Evolutionary conservation across 768 basidiomycete genomes (phyloP).

Genomic region (Zangia roseola): DNA sequence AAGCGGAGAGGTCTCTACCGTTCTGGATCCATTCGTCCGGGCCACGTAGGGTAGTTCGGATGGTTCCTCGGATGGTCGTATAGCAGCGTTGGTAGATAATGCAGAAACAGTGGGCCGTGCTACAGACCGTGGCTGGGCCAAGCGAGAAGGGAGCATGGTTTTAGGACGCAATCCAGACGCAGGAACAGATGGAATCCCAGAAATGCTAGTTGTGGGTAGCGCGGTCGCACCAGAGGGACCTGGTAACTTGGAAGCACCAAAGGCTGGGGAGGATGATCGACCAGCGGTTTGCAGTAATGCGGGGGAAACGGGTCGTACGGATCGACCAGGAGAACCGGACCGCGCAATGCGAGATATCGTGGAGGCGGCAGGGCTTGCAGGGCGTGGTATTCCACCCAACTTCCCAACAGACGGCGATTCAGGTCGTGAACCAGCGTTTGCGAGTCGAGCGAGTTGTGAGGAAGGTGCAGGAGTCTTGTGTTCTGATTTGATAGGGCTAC

Average conservation of each 20-base stretch:
- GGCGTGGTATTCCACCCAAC: slow-evolving; percentile 44
- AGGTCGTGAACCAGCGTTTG: slow-evolving; percentile 44
- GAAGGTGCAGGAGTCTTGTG: slow-evolving; percentile 43
- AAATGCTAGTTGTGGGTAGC: slow-evolving; percentile 7
- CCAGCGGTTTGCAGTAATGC: slow-evolving; percentile 35
- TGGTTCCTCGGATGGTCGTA: slow-evolving; percentile 24
- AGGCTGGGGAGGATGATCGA: slow-evolving; percentile 51
- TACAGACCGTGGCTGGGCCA: slow-evolving; percentile 59
- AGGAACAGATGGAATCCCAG: slow-evolving; percentile 32
- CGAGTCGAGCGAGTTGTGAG: slow-evolving; percentile 55
- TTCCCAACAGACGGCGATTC: slow-evolving; percentile 46
- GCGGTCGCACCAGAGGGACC: slow-evolving; percentile 20
- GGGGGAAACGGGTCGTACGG: slow-evolving; percentile 38
- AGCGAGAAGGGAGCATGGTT: slow-evolving; percentile 70
- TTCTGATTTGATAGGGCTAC: slow-evolving; percentile 39
- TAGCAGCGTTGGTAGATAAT: slow-evolving; percentile 23
- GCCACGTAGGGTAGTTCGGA: slow-evolving; percentile 33
- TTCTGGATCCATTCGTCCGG: slow-evolving; percentile 16
- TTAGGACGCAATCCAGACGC: slow-evolving; percentile 52
- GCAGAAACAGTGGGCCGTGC: slow-evolving; percentile 31
- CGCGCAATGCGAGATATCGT: slow-evolving; percentile 41
- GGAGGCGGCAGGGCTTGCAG: slow-evolving; percentile 46
- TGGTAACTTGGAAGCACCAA: slow-evolving; percentile 42
- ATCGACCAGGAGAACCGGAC: slow-evolving; percentile 40
- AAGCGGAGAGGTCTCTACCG: slow-evolving; percentile 12